Percentiles rank a stretch among this genome's conserved stretches.
Conservation (phyloP, 2,329 filamentous ascomycete genomes). For the Aspergillus sojae region DNA sequence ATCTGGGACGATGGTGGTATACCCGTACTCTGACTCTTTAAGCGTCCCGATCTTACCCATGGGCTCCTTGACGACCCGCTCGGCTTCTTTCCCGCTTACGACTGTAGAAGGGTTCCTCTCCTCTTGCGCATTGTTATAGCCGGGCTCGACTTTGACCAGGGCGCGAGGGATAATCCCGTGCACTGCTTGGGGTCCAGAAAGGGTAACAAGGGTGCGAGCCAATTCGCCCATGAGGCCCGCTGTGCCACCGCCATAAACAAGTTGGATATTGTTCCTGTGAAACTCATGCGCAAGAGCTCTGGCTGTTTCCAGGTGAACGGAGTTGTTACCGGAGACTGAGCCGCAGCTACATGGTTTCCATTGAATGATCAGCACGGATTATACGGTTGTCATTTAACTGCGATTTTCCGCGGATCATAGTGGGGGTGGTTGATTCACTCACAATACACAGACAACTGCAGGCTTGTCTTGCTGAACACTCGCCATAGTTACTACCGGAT, state of each 20-base stretch:
- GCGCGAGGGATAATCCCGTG: constrained; percentile 93
- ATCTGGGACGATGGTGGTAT: constrained; percentile 84
- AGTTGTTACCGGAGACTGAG: constrained; percentile 71
- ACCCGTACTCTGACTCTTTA: constrained; percentile 63
- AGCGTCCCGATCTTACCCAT: constrained; percentile 28
- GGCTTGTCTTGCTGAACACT: constrained; percentile 36
- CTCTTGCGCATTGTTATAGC: constrained; percentile 30
- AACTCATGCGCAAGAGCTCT: constrained; percentile 73
- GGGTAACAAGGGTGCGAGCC: constrained; percentile 79
- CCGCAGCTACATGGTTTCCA: constrained; percentile 66
- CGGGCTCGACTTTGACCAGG: constrained; percentile 71
- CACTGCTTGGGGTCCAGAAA: constrained; percentile 78
- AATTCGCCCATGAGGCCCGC: constrained; percentile 95
- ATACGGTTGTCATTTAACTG: not conserved
- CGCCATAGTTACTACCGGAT: constrained; percentile 17
- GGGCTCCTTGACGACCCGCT: constrained; percentile 61
- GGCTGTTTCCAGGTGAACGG: constrained; percentile 76
- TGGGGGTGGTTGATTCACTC: constrained; percentile 32
- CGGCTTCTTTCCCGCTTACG: constrained; percentile 51
- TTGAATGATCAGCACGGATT: not conserved
- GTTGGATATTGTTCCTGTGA: constrained; percentile 73
- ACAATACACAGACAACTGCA: constrained; percentile 87
- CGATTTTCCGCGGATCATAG: not conserved
- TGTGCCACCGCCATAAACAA: constrained; percentile 95
- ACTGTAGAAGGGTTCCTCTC: constrained; percentile 30